phyloP scores from a whole-genome alignment of 106 monocot species.

The Allium sativum region DNA sequence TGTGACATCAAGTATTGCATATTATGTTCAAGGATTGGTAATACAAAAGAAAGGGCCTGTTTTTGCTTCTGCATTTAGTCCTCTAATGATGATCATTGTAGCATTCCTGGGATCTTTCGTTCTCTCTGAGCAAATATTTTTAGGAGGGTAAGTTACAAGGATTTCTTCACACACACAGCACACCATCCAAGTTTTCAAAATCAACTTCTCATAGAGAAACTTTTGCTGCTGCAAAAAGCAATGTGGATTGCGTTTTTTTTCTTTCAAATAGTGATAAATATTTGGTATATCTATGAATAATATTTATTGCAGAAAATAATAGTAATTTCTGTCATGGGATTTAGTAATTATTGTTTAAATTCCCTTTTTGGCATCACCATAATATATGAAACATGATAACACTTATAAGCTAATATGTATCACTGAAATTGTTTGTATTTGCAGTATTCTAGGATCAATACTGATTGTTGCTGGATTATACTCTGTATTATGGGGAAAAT shows the following conservation, averaged over 20 bases:
- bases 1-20: constrained; percentile 57
- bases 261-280: no score
- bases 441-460: constrained; percentile 60
- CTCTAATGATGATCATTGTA: constrained; percentile 84
- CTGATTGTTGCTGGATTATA: constrained; percentile 84
- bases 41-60: constrained; percentile 77
- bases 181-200: no score
- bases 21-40: constrained; percentile 66
- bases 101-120: constrained; percentile 83
- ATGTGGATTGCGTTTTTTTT: no score
- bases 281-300: no score
- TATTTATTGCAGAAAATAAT: no score
- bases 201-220: no score
- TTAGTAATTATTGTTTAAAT: neutral
- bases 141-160: constrained; percentile 49
- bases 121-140: constrained; percentile 60
- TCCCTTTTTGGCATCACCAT: no score
- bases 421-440: constrained; percentile 1
- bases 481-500: constrained; percentile 88
- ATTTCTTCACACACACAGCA: no score
- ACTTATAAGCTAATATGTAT: neutral
- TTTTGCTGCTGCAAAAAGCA: no score
- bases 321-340: neutral
- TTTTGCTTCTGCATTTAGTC: constrained; percentile 85
- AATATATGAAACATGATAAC: neutral